Conservation (phyloP, 2,329 filamentous ascomycete genomes). For the Lasiodiplodia sp. region DNA sequence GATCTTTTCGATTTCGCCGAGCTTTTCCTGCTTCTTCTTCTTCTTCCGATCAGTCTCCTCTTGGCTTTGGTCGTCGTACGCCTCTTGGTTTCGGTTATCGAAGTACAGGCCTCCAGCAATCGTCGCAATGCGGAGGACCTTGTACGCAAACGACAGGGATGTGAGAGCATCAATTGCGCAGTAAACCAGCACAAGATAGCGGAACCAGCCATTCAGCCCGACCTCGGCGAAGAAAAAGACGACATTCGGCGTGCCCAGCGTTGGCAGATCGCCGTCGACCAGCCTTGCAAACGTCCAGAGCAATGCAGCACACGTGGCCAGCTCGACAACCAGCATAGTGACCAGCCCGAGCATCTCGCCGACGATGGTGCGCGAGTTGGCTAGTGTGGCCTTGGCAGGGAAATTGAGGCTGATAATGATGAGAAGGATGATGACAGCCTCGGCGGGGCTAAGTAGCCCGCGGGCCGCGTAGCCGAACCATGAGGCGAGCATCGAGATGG, state of each 20-base stretch:
- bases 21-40: no score
- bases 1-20: no score
- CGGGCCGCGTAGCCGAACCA: background rate
- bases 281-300: background rate
- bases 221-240: background rate
- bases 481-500: background rate
- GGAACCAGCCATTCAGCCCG: background rate
- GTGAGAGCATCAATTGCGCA: background rate
- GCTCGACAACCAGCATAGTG: no score
- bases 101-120: no score
- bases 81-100: accelerated
- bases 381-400: no score
- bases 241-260: background rate
- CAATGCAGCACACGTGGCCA: background rate
- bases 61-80: no score
- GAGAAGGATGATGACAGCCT: no score
- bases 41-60: no score
- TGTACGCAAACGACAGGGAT: background rate
- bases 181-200: background rate
- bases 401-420: no score
- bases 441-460: background rate
- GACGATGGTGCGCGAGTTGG: no score
- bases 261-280: background rate
- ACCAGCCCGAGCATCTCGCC: no score
- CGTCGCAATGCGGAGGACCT: no score